Base-by-base conservation (phyloP, 768 basidiomycete genomes). In the Heimioporus sp. region DNA sequence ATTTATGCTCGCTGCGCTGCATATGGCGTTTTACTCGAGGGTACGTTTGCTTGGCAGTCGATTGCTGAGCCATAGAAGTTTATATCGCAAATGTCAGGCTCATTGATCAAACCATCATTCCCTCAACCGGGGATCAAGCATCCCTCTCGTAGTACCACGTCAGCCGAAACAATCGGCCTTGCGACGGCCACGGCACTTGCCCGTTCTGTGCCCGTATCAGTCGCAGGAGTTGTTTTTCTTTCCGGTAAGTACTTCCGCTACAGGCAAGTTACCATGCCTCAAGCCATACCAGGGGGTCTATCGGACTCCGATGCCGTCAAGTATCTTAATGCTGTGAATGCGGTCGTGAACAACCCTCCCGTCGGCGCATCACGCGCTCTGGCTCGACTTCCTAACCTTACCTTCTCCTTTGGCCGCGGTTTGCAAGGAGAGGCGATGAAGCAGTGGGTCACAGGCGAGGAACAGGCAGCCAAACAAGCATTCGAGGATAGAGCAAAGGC, bases 51-150 rank as follows among this genome's bases (percentile, higher is more conserved):
- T 10, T 10, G 37, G 17, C 28, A 10, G 17, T 28, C 21, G 30
- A 10, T 20, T 34, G 15, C 31, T 28, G 5, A n/a, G 24, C 7
- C 24, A 36, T 11, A 46, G n/a, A 42, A 6, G 41, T 32, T 56
- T 9, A 51, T 46, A 16, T 45, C 35, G 8, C 43, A 11, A 36
- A 49, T 13, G 8, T 17, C 43, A 80, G 78, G 77, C 19, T 73
- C 76, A 6, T 67, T 80, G 39, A 74, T 81, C 54, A 80, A 80
- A 49, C 76, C 77, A 5, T 80, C 76, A 1, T 80, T 80, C 66
- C 71, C 78, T 28, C 78, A 80, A 56, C 75, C 78, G 15, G 76
- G 78, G 9, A 57, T 75, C 19, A 71, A 76, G 53, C 70, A 76
- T 46, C 67, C 71, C 2, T 73, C 72, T 16, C 70, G 75, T 34